Conservation (phyloP, 2,329 filamentous ascomycete genomes). For the Dendrostoma leiphaemia region DNA sequence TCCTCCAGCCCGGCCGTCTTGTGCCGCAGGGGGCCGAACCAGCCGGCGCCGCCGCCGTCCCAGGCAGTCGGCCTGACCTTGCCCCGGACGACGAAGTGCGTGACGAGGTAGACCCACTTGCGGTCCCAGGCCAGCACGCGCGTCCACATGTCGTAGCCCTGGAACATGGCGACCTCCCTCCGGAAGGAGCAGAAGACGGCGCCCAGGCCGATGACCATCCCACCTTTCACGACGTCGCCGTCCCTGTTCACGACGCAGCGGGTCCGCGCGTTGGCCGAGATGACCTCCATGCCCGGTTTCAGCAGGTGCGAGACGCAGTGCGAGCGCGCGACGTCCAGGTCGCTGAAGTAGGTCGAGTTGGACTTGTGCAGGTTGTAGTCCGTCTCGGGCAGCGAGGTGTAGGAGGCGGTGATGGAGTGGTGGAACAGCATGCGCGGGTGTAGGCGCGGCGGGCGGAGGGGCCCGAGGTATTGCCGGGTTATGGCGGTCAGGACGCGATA, state of each 20-base stretch:
- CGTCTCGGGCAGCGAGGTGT: constrained; percentile 33
- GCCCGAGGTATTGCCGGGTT: constrained; percentile 28
- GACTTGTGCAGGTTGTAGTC: constrained; percentile 41
- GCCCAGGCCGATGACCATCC: constrained; percentile 65
- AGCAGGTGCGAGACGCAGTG: constrained; percentile 73
- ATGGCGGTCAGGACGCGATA: constrained; percentile 34
- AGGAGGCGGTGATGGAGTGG: constrained; percentile 30
- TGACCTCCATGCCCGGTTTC: constrained; percentile 53
- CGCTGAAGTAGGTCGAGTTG: constrained; percentile 75
- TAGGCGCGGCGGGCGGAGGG: constrained; percentile 19
- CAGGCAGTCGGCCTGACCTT: constrained; percentile 54
- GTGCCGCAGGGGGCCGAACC: constrained; percentile 24
- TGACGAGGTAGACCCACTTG: constrained; percentile 78
- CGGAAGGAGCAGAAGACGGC: constrained; percentile 73
- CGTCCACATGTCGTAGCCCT: constrained; percentile 71
- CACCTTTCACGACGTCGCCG: constrained; percentile 49
- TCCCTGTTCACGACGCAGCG: constrained; percentile 51
- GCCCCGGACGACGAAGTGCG: constrained; percentile 67
- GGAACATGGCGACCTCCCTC: constrained; percentile 68
- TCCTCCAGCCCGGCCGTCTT: constrained; percentile 38
- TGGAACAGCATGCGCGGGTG: constrained; percentile 33
- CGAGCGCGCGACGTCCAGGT: constrained; percentile 80
- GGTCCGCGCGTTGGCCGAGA: constrained; percentile 47
- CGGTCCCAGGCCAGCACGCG: constrained; percentile 72
- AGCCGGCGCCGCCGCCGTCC: constrained; percentile 46